Evolutionary conservation across 805 yeast genomes (phyloP).

Genomic region (Clavispora carvajalis): DNA sequence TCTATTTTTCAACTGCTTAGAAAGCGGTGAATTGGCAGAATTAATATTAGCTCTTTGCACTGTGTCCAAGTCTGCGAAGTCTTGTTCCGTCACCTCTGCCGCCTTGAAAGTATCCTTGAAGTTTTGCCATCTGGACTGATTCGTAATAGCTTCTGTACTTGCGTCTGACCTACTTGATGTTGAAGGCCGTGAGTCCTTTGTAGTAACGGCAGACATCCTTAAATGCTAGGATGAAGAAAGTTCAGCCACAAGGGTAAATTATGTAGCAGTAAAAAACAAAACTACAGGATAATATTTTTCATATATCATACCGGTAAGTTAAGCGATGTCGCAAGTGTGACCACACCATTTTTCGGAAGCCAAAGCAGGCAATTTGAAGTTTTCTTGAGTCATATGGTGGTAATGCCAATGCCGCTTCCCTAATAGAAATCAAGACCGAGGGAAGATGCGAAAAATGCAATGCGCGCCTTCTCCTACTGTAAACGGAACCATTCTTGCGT

Average conservation of each 20-base stretch:
- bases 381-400: not conserved
- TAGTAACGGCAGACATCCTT: not conserved
- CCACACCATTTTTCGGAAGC: constrained; percentile 4
- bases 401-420: not conserved
- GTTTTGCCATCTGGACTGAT: constrained; percentile 13
- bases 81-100: constrained; percentile 21
- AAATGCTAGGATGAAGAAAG: constrained; percentile 5
- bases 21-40: constrained; percentile 18
- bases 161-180: constrained; percentile 1
- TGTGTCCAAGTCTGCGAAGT: constrained; percentile 18
- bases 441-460: not conserved
- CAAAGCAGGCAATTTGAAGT: not conserved
- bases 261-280: not conserved
- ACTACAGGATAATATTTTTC: not conserved
- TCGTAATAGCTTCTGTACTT: constrained; percentile 4
- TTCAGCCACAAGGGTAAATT: constrained; percentile 5
- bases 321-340: constrained; percentile 6
- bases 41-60: constrained; percentile 26
- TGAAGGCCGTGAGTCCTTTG: constrained; percentile 2
- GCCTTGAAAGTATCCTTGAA: constrained; percentile 33
- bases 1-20: constrained; percentile 40
- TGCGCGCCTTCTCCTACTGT: not conserved
- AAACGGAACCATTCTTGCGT: no score
- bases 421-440: not conserved
- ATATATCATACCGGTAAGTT: no score